phyloP scores from a whole-genome alignment of 2,329 filamentous ascomycete genomes.

The Didymella arachidicola region DNA sequence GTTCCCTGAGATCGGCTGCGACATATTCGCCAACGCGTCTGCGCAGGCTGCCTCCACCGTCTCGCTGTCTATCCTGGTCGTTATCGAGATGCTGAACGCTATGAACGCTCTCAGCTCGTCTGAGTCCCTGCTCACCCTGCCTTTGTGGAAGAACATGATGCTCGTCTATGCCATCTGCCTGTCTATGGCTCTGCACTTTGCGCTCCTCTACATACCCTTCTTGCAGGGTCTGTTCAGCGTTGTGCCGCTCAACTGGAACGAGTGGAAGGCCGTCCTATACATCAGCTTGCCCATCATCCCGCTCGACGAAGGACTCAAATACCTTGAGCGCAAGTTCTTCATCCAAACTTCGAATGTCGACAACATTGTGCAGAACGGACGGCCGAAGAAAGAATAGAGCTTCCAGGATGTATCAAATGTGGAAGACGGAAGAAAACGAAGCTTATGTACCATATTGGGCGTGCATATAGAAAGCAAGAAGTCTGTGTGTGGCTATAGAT shows the following conservation, averaged over 20 bases:
- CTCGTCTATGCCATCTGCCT: conserved; percentile 92
- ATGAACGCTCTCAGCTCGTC: conserved; percentile 97
- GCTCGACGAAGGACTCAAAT: conserved; percentile 86
- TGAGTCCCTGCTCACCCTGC: conserved; percentile 90
- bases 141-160: conserved; percentile 99
- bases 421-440: background rate
- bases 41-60: conserved; percentile 91
- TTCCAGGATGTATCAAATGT: background rate
- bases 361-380: conserved; percentile 30
- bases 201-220: conserved; percentile 88
- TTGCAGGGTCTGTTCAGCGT: conserved; percentile 91
- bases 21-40: conserved; percentile 87
- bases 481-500: background rate
- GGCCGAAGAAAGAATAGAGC: conserved; percentile 37
- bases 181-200: conserved; percentile 95
- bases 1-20: conserved; percentile 89
- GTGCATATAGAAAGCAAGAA: conserved; percentile 11
- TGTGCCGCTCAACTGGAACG: conserved; percentile 79
- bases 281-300: conserved; percentile 92
- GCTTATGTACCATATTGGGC: conserved; percentile 7
- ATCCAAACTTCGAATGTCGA: conserved; percentile 35
- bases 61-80: conserved; percentile 87
- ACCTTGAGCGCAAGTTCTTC: conserved; percentile 65
- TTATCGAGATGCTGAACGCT: conserved; percentile 99
- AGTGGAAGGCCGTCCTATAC: conserved; percentile 89